Evolutionary conservation across 2,329 filamentous ascomycete genomes (phyloP).

Genomic region (Chaetomiaceae sp.): DNA sequence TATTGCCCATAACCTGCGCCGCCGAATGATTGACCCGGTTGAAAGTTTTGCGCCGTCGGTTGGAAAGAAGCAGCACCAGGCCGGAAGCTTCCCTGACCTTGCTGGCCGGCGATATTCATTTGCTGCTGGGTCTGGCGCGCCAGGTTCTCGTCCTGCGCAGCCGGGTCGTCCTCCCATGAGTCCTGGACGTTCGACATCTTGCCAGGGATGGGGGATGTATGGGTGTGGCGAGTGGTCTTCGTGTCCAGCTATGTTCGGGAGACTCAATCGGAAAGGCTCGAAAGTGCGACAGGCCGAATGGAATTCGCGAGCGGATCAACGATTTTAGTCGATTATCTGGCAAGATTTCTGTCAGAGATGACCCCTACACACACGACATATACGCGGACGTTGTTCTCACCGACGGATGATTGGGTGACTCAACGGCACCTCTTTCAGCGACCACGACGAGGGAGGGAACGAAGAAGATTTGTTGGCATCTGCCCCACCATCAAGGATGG

Average conservation of each 20-base stretch:
- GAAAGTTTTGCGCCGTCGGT: constrained; percentile 66
- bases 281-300: constrained; percentile 18
- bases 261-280: constrained; percentile 3
- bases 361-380: background rate
- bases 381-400: background rate
- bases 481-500: constrained; percentile 23
- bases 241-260: constrained; percentile 6
- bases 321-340: background rate
- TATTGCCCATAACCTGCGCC: constrained; percentile 56
- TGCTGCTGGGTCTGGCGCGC: constrained; percentile 71
- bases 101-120: constrained; percentile 64
- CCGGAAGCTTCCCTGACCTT: constrained; percentile 51
- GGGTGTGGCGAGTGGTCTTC: background rate
- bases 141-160: constrained; percentile 72
- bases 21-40: constrained; percentile 65
- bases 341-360: background rate
- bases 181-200: constrained; percentile 75
- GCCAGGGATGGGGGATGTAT: background rate
- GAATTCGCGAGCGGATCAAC: background rate
- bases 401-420: background rate
- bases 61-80: constrained; percentile 68
- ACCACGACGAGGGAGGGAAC: background rate
- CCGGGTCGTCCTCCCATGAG: constrained; percentile 89
- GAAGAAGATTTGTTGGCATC: constrained; percentile 17
- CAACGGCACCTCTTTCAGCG: constrained; percentile 3